Evolutionary conservation across 2,329 filamentous ascomycete species (phyloP).

Genomic region (Microsporum audouinii): DNA sequence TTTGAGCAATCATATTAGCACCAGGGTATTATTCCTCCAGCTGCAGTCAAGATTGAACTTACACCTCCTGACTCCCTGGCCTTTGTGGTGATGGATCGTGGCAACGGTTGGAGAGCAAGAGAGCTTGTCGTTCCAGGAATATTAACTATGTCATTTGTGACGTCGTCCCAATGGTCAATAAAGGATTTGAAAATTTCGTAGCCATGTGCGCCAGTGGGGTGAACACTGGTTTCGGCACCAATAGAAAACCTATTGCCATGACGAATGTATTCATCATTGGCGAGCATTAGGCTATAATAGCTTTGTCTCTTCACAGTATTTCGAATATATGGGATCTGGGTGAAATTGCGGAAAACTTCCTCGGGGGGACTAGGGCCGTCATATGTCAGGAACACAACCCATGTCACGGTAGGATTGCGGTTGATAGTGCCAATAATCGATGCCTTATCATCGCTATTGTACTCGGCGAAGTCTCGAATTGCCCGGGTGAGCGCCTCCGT

Average conservation of each 20-base stretch:
- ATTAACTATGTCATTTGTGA: slow-evolving; percentile 19
- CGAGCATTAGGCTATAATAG: slow-evolving; percentile 38
- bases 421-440: slow-evolving; percentile 47
- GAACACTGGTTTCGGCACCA: slow-evolving; percentile 29
- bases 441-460: slow-evolving; percentile 50
- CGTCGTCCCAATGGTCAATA: slow-evolving; percentile 26
- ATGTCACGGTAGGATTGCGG: slow-evolving; percentile 31
- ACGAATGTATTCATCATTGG: slow-evolving; percentile 34
- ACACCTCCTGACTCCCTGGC: slow-evolving; percentile 27
- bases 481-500: slow-evolving; percentile 26
- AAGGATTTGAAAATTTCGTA: slow-evolving; percentile 22
- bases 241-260: slow-evolving; percentile 33
- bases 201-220: slow-evolving; percentile 24
- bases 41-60: not conserved
- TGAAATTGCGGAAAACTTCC: slow-evolving; percentile 48
- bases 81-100: slow-evolving; percentile 24
- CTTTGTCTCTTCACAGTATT: slow-evolving; percentile 40
- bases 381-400: slow-evolving; percentile 54
- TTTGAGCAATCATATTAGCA: not conserved
- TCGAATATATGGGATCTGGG: slow-evolving; percentile 33
- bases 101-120: slow-evolving; percentile 30
- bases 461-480: slow-evolving; percentile 26
- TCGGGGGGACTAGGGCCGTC: slow-evolving; percentile 44
- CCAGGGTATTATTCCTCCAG: not conserved
- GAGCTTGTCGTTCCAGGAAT: slow-evolving; percentile 24